Base-by-base conservation (phyloP, 108 stramenopile species). In the Bacterosira constricta region DNA sequence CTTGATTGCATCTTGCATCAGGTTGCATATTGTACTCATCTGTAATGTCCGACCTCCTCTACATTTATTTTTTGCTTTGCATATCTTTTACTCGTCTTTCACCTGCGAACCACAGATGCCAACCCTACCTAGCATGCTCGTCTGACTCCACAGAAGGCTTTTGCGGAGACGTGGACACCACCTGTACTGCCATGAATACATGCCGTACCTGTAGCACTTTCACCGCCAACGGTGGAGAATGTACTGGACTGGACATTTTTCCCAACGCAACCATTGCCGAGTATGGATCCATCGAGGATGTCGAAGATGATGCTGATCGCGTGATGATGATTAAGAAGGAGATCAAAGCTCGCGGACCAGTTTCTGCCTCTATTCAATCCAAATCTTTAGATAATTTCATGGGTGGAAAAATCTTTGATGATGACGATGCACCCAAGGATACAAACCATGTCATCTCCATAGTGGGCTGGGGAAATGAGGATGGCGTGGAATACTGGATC, bases 331-430 rank as follows among this genome's bases (percentile, higher is more conserved):
- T 79, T n/a, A 79, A 72, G 58, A 66, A 61, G 51, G 78, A 79
- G 34, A 91, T 98, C 38, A 91, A 89, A 57, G 81, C 88, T 18
- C 85, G 96, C 27, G 98, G 98, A 31, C 96, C 98, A 9, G 92
- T 98, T 50, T 85, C 94, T 7, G 93, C 93, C 34, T 85, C 82
- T 7, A 60, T 98, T 62, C 81, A 93, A 65, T 92, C 89, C 35
- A 51, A 55, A 21, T 79, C 83, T 21, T 73, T 92, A 31, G 47
- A 73, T 35, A 54, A 86, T 39, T 91, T 86, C 61, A 58, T 80
- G 46, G 88, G 89, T 13, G 96, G 98, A 8, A 83, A 70, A 32
- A 37, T 96, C 45, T 80, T 94, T 72, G 61, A 64, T 35, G 85
- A 96, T 72, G 69, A 77, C 6, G 30, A 66, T 23, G 69, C 69